Evolutionary conservation across 1,284 basidiomycete species (phyloP), one percentile per base, ranked within the genome.

Genomic region (Cyathus olla): DNA sequence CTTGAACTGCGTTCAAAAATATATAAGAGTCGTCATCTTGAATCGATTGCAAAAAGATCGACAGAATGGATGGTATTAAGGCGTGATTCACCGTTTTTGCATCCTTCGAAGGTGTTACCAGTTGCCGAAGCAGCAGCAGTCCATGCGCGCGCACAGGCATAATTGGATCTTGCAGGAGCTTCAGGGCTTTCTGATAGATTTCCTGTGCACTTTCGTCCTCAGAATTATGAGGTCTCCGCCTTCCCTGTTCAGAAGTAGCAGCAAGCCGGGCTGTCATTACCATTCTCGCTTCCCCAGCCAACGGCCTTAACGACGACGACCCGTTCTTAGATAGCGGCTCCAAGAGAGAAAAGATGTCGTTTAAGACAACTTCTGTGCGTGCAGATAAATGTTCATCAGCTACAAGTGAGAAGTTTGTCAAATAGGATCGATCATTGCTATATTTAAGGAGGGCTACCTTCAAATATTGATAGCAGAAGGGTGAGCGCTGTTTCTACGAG

Each of bases 81-180:
- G 93, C 91, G 3, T 80, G 76, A 63, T 90, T 86, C 13, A 85
- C 67, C 40, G 78, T 69, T 59, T 76, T 71, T 31, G 69, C 57
- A 42, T 66, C 63, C 59, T 68, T 56, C 31, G 63, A 65, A n/a
- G 81, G 78, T 4, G 85, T 80, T 19, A 95, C 88, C 27, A 97
- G 86, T 66, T 94, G 87, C 50, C 92, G 90, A n/a, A 98, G 84
- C 24, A 96, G 83, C 35, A 95, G 82, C 3, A 98, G 83, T 1
- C 97, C 97, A 74, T 99, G 96, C 0, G 95, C 97, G 49, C 97
- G 91, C 21, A 99, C 95, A n/a, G 97, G 97, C 11, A 99, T 83
- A 46, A 97, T 90, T 0, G 95, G 93, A 76, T 99, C 97, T 76
- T 97, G 93, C 4, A 99, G 81, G 24, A 97, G 86, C 66, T 90